phyloP scores from a whole-genome alignment of 2,329 filamentous ascomycete species.

The Pseudogymnoascus sp. region DNA sequence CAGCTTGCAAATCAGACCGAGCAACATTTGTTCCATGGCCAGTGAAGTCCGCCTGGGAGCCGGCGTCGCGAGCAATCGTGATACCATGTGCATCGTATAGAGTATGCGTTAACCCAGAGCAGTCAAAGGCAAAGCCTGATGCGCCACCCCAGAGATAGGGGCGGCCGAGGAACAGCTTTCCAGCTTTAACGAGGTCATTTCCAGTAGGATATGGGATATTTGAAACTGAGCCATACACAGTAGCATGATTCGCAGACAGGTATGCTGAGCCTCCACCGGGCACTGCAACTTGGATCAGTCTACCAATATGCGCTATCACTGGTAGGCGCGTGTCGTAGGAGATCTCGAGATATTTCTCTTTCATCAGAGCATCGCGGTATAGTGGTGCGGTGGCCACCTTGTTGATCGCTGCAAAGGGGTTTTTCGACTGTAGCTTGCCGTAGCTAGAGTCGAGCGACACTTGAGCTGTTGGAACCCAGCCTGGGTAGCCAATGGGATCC shows the following conservation, averaged over 20 bases:
- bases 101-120: not conserved
- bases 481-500: not conserved
- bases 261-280: not conserved
- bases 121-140: not conserved
- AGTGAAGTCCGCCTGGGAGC: not conserved
- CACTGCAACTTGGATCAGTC: not conserved
- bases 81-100: not conserved
- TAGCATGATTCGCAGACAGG: not conserved
- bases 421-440: not conserved
- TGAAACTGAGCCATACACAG: not conserved
- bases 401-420: not conserved
- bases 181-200: not conserved
- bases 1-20: not conserved
- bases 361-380: not conserved
- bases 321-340: not conserved
- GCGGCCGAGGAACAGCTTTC: not conserved
- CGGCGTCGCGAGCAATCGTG: not conserved
- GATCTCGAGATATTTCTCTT: not conserved
- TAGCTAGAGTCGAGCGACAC: not conserved
- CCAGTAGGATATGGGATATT: not conserved
- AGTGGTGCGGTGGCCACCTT: not conserved
- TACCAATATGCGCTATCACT: not conserved
- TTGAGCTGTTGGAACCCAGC: not conserved
- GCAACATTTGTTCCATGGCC: not conserved
- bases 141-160: not conserved